These are phyloP conservation scores for Volutella citrinella DNA, from an alignment of 2,329 filamentous ascomycete genomes.

Conservation along the genomic window DNA sequence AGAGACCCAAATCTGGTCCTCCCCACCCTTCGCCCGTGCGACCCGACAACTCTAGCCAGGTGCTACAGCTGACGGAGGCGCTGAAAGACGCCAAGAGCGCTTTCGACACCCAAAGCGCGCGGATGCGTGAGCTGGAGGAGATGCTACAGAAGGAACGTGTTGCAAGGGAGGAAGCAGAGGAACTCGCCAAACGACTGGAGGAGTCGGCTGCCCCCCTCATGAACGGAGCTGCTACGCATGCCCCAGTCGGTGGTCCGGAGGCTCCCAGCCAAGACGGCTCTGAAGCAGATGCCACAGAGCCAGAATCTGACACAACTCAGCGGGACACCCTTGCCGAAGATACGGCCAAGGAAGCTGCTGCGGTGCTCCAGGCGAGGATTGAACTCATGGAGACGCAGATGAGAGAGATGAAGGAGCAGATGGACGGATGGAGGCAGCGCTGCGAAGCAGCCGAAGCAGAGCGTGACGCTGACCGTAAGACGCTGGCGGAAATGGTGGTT, in stretches of 20 bases:
- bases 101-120: conserved; percentile 75
- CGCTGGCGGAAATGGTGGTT: conserved; percentile 83
- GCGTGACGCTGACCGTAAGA: conserved; percentile 66
- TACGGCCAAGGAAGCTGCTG: conserved; percentile 36
- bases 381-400: conserved; percentile 78
- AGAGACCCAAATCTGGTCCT: conserved; percentile 61
- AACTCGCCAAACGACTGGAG: conserved; percentile 69
- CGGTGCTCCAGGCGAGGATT: conserved; percentile 60
- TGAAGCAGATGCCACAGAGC: conserved; percentile 16
- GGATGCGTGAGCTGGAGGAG: conserved; percentile 74
- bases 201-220: conserved; percentile 43
- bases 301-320: conserved; percentile 31
- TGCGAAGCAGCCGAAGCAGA: conserved; percentile 81
- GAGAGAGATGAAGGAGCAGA: conserved; percentile 73
- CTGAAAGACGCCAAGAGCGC: conserved; percentile 82
- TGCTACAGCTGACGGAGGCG: conserved; percentile 80
- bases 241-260: conserved; percentile 8
- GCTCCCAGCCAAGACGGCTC: conserved; percentile 16
- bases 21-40: conserved; percentile 57
- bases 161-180: conserved; percentile 81
- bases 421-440: conserved; percentile 72
- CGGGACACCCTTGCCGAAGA: conserved; percentile 30
- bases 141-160: conserved; percentile 74
- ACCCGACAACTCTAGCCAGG: conserved; percentile 64
- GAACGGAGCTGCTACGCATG: conserved; percentile 25